Base-by-base conservation (phyloP, 2,329 filamentous ascomycete species). In the Grosmannia huntii region DNA sequence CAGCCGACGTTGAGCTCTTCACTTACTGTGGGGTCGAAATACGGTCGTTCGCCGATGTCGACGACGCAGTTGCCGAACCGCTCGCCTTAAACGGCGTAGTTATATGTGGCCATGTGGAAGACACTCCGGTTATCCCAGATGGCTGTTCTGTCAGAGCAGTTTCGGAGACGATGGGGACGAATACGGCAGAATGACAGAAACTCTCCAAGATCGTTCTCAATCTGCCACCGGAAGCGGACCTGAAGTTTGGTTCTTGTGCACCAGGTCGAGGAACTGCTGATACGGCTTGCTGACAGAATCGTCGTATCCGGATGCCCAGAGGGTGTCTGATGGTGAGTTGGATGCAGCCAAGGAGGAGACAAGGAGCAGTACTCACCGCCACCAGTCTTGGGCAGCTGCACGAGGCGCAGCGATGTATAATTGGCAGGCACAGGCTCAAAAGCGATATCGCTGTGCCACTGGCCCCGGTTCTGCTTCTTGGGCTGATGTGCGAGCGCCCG, bases 391-490 rank as follows among this genome's bases (percentile, higher is more conserved):
- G 74, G 74, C 14, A 72, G 69, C 65, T 74, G 66, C 0, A 71
- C 70, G 57, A 77, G 67, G 44, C 74, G 70, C 25, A 77, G 66
- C 23, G 75, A 70, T 5, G 75, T 71, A 60, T 77, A 78, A 61
- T 77, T 74, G 19, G 72, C 72, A 0, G 75, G 75, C 31, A 75
- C 68, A 0, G 65, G 70, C 65, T 77, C 75, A 57, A 77, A 77
- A 4, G 73, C 75, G 59, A 76, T 76, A 23, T 50, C 48, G 25
- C 48, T 50, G 25, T 50, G 48, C 48, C 48, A 50, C n/a, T 50
- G 48, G 48, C 72, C 73, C 60, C 56, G 56, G 58, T 53, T 65
- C 60, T 69, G 68, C 58, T 67, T 69, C 62, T 71, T 71, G 57
- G 56, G 61, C 68, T 70, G 23, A 70, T 62, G 23, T 12, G 23